Base-by-base conservation (phyloP, 371 early-diverging fungal species). In the Lichtheimia ramosa region DNA sequence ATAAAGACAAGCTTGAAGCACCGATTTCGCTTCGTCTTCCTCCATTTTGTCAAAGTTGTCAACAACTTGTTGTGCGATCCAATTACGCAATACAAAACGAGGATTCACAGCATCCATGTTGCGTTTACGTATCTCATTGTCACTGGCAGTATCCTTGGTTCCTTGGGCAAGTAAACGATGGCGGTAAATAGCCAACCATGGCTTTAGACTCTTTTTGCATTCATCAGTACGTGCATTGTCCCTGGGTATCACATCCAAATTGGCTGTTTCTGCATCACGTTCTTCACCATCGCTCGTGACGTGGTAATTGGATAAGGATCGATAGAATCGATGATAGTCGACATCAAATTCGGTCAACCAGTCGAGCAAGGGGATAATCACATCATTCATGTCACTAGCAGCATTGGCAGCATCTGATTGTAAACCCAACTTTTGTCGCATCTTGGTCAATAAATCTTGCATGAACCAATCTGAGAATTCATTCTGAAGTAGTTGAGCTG, bases 311-410 rank as follows among this genome's bases (percentile, higher is more conserved):
- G 77, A 78, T 3, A 95, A 71, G 0, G 80, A 62, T 3, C 93
- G 77, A 71, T 92, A 88, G 61, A 93, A 90, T 43, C 73, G 66
- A n/a, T 88, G 85, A 61, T 91, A 90, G 66, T 95, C 93, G 0
- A 85, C 75, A 14, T 68, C 56, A 14, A 82, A 79, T 7, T 76
- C 71, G 3, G 78, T 73, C 64, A 92, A 62, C 70, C 92, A 76
- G 20, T 82, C 78, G n/a, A 94, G 68, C 5, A 91, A 72, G 4
- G 92, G 93, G 21, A 83, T 74, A 21, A 93, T 71, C 0, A 92
- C 55, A 27, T 55, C 57, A 2, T 79, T 74, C 59, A 88, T 66
- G 56, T 92, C 92, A 7, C 54, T 66, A 0, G 67, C 56, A 46
- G 46, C 3, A 10, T 51, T 23, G 23, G 60, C 54, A 4, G 54